Evolutionary conservation across 345 rosid species (phyloP).

Genomic region (Hibiscus mutabilis): DNA sequence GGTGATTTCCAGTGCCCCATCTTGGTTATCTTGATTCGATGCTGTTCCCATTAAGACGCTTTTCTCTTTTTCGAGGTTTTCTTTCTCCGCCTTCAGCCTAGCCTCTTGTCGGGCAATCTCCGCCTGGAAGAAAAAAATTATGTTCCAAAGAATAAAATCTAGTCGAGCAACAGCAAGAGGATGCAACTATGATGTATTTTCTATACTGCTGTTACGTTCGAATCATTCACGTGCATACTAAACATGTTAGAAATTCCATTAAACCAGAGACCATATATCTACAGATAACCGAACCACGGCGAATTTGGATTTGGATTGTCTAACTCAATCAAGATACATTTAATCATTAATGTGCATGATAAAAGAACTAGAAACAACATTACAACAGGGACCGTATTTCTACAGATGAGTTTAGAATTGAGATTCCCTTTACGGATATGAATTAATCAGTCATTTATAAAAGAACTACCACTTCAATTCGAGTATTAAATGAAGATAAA

Average conservation of each 20-base stretch:
- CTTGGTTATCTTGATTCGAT: conserved; percentile 90
- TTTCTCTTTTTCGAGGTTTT: conserved; percentile 94
- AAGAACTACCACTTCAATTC: background rate
- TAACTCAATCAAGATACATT: background rate
- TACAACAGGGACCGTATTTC: background rate
- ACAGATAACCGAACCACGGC: background rate
- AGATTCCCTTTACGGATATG: background rate
- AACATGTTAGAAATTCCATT: background rate
- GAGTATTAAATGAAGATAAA: background rate
- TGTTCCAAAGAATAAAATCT: background rate
- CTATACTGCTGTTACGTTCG: background rate
- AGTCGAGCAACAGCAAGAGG: background rate
- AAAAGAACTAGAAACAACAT: background rate
- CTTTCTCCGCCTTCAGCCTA: conserved; percentile 90
- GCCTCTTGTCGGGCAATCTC: conserved; percentile 92
- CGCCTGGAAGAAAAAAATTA: conserved; percentile 34
- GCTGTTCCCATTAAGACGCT: conserved; percentile 98
- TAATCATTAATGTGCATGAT: background rate
- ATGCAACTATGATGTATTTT: background rate
- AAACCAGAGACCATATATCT: background rate
- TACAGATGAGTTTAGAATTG: background rate
- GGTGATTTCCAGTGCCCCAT: conserved; percentile 52
- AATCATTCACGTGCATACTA: background rate
- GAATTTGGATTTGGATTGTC: background rate
- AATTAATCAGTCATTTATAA: background rate